Conservation (phyloP, 192 early-diverging fungal genomes). For the Linnemannia exigua region DNA sequence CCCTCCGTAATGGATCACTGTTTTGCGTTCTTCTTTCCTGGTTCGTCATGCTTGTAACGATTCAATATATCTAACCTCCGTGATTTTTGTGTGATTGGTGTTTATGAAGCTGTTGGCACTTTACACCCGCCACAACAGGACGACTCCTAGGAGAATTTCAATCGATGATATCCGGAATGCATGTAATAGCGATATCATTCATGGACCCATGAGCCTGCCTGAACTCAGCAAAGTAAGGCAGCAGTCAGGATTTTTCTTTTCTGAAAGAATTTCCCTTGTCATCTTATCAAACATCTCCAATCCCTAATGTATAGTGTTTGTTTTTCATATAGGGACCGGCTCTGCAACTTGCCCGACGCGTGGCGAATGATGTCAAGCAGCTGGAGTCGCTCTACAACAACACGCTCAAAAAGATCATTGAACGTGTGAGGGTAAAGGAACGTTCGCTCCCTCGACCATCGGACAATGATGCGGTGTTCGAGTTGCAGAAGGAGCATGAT, state of each 20-base stretch:
- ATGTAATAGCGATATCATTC: background rate
- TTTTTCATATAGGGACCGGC: background rate
- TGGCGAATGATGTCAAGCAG: slow-evolving; percentile 2
- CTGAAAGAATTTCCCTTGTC: background rate
- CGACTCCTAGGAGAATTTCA: background rate
- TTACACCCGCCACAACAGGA: background rate
- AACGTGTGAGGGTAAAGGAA: background rate
- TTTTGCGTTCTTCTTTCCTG: background rate
- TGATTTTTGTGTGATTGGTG: background rate
- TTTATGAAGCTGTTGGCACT: background rate
- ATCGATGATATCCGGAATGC: background rate
- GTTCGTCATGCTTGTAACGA: background rate
- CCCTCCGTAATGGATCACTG: background rate
- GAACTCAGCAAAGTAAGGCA: background rate
- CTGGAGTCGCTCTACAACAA: slow-evolving; percentile 5
- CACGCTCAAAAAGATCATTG: slow-evolving; percentile 11
- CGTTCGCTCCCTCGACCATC: background rate
- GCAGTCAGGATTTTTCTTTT: background rate
- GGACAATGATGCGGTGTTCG: background rate
- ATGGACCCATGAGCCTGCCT: background rate
- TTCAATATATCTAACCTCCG: background rate
- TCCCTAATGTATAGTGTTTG: background rate
- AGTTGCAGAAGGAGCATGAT: background rate
- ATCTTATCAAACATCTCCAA: background rate
- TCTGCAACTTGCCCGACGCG: slow-evolving; percentile 9